Conservation (phyloP, 1,139 yeast genomes). For the Lodderomyces beijingensis region DNA sequence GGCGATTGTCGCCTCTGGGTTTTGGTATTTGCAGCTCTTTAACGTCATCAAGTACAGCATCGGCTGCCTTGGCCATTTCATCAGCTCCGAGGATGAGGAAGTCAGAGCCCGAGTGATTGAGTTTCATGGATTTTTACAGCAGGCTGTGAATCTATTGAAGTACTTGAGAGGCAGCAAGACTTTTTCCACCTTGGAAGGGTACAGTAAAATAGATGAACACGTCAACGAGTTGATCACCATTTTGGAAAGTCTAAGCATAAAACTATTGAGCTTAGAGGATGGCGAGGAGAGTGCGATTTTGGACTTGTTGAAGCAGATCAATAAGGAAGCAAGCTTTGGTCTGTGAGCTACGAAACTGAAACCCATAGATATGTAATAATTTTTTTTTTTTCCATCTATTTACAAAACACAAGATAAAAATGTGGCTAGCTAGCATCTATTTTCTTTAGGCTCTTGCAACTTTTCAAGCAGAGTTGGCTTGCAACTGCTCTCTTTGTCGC, state of each 20-base stretch:
- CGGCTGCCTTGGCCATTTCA: slow-evolving; percentile 16
- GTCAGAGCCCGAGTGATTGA: slow-evolving; percentile 18
- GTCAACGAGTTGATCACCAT: slow-evolving; percentile 2
- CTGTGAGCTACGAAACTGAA: neutral
- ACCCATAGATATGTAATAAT: neutral
- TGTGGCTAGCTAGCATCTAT: no score
- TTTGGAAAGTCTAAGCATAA: slow-evolving; percentile 6
- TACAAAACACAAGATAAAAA: neutral
- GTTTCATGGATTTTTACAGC: slow-evolving; percentile 28
- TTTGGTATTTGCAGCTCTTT: slow-evolving; percentile 34
- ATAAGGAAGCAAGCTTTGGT: neutral
- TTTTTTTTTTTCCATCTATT: neutral
- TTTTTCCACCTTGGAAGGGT: slow-evolving; percentile 2
- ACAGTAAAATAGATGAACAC: slow-evolving; percentile 1
- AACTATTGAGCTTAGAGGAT: slow-evolving; percentile 5
- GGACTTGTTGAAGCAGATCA: neutral
- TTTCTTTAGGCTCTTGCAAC: no score
- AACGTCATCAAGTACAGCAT: slow-evolving; percentile 32
- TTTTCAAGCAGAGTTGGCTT: no score
- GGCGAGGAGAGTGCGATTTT: neutral
- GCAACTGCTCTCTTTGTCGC: slow-evolving; percentile 13
- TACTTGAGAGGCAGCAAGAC: slow-evolving; percentile 12
- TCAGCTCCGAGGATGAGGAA: slow-evolving; percentile 1
- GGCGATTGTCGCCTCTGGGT: slow-evolving; percentile 16
- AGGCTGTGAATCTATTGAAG: slow-evolving; percentile 23